Conservation (phyloP, 352 stramenopile species). For the Phytophthora pini region DNA sequence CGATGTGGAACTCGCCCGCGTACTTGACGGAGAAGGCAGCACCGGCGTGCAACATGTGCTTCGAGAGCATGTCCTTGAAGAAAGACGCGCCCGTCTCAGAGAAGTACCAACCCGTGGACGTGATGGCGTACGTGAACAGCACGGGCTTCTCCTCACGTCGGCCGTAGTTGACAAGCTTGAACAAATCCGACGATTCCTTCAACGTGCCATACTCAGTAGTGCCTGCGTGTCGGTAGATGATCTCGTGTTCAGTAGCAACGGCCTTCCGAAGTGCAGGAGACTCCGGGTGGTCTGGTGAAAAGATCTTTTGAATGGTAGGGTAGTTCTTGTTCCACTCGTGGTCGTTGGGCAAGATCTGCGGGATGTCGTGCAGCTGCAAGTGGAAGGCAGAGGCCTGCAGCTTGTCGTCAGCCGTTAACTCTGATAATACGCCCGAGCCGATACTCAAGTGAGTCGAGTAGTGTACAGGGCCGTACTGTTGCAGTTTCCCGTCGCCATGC, state of each 20-base stretch:
- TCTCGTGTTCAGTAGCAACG: constrained; percentile 31
- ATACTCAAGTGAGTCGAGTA: constrained; percentile 43
- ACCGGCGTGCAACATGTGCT: constrained; percentile 49
- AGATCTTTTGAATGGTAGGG: constrained; percentile 43
- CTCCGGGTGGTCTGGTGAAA: constrained; percentile 36
- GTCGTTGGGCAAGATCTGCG: constrained; percentile 26
- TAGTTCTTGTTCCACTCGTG: constrained; percentile 54
- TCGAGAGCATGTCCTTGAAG: constrained; percentile 58
- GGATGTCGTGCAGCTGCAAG: constrained; percentile 44
- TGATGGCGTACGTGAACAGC: constrained; percentile 52
- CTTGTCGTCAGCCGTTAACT: constrained; percentile 37
- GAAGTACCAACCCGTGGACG: constrained; percentile 45
- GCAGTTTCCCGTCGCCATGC: constrained; percentile 10
- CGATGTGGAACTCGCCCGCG: constrained; percentile 45
- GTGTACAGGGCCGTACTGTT: constrained; percentile 42
- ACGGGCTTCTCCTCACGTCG: constrained; percentile 36
- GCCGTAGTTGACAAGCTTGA: constrained; percentile 42
- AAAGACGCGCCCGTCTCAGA: constrained; percentile 49
- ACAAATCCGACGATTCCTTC: constrained; percentile 30
- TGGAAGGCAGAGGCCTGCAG: constrained; percentile 39
- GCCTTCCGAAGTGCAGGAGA: constrained; percentile 37
- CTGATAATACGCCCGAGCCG: constrained; percentile 28
- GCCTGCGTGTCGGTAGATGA: constrained; percentile 37
- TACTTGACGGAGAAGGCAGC: constrained; percentile 43
- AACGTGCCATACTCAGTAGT: constrained; percentile 31